phyloP scores from a whole-genome alignment of 441 rosid genomes.

The Eugenia klotzschiana region DNA sequence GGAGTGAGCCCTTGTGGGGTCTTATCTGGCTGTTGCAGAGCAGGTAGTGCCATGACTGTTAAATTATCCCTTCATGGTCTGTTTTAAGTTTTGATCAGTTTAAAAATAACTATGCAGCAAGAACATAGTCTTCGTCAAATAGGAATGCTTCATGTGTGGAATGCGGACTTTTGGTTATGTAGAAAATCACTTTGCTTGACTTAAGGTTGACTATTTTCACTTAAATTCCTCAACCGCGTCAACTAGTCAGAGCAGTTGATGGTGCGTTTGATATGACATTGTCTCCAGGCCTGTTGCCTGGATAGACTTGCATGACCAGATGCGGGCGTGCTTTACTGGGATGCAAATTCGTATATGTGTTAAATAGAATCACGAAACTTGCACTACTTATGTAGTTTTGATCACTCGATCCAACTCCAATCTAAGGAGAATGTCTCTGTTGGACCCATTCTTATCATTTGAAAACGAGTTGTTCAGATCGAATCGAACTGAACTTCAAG shows the following conservation, averaged over 20 bases:
- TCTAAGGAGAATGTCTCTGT: not conserved
- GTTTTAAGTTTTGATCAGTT: not conserved
- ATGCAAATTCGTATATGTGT: not conserved
- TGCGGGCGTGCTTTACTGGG: not conserved
- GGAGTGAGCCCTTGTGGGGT: slow-evolving; percentile 12
- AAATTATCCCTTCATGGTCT: not conserved
- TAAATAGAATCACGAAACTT: not conserved
- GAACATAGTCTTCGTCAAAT: not conserved
- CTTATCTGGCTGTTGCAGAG: not conserved
- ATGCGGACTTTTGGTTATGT: not conserved
- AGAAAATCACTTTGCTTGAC: not conserved
- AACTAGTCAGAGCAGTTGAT: not conserved
- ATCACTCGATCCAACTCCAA: not conserved
- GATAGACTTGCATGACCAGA: not conserved
- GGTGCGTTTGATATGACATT: not conserved
- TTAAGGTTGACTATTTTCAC: not conserved
- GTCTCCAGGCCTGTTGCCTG: not conserved
- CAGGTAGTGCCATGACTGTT: not conserved
- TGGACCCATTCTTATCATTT: not conserved
- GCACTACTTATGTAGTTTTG: not conserved
- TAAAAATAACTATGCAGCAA: not conserved
- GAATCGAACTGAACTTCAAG: not conserved
- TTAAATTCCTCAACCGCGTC: not conserved
- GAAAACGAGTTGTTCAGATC: too few relatives aligned
- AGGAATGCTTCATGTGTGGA: not conserved